A percentile compares a stretch with the other conserved stretches of the same genome.
Conservation (phyloP, 1,284 basidiomycete genomes). For the Apiotrichum laibachii region DNA sequence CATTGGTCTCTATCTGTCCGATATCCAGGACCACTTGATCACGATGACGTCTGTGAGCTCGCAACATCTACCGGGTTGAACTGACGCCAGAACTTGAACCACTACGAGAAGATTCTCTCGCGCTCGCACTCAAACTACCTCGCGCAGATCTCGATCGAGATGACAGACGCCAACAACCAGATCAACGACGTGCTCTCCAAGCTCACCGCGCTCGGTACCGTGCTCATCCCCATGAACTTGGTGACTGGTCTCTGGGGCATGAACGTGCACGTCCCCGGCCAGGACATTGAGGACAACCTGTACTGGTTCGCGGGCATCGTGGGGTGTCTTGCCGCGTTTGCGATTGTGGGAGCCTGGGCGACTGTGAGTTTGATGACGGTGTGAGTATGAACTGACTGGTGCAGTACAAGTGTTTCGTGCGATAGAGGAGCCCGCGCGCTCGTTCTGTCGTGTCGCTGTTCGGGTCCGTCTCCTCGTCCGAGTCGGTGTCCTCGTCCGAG, state of each 20-base stretch:
- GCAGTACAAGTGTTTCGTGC: constrained; percentile 9
- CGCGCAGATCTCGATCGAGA: constrained; percentile 96
- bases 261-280: constrained; percentile 67
- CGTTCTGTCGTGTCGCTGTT: no score
- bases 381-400: not conserved
- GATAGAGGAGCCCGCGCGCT: not conserved
- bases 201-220: constrained; percentile 94
- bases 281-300: constrained; percentile 57
- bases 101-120: constrained; percentile 98
- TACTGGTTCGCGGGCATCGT: constrained; percentile 86
- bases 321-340: constrained; percentile 70
- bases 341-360: constrained; percentile 73
- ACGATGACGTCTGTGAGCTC: constrained; percentile 72
- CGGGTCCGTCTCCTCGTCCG: no score
- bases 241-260: constrained; percentile 67
- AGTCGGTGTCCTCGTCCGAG: no score
- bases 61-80: not conserved
- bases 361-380: constrained; percentile 51
- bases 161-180: constrained; percentile 99
- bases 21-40: constrained; percentile 96
- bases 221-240: constrained; percentile 95
- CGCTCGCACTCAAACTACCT: constrained; percentile 99
- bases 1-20: constrained; percentile 91
- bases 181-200: constrained; percentile 99
- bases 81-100: constrained; percentile 80